Evolutionary conservation across 1,139 yeast genomes (phyloP), one percentile per base, ranked within the genome.

Genomic region (Pichia sp.): DNA sequence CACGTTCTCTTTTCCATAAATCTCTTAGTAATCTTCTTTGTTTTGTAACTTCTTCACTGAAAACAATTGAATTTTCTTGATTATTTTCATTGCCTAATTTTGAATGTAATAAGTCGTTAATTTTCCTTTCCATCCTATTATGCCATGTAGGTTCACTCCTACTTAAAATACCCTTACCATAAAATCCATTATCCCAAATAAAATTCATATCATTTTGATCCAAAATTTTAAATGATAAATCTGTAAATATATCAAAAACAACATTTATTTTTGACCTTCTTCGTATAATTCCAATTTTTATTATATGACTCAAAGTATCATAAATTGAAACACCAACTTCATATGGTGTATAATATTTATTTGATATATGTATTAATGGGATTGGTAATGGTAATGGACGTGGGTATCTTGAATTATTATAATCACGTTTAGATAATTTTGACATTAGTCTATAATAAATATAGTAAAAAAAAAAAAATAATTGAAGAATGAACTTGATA

Each of bases 81-180:
- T 31, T 30, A 3, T 41, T 29, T 6, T 37, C 33, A 12, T 46
- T 45, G 16, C 51, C 40, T 2, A 40, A 7, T 30, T 40, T 41
- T 16, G 47, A 40, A 16, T 34, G 40, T 11, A 47, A 26, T 11
- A 41, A 31, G 12, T 22, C 27, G 27, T 42, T 37, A 4, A 71
- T 64, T 42, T 83, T 69, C 41, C 84, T 67, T 29, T 73, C 67
- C 1, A 87, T 80, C 45, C 97, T 73, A 12, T 70, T 70, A 39
- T 62, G 65, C 97, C 97, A 92, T 0, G 96, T 80, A 0, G 98
- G 96, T 57, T 92, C 97, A 48, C 95, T 84, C 53, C 99, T 70
- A 31, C 96, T 85, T 41, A 89, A 67, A 4, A 78, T 74, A 3
- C 98, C 99, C 57, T 92, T 92, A 9, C 99, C 99, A 59, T 87